Evolutionary conservation across 2,329 filamentous ascomycete species (phyloP).

Genomic region (Davidsoniella neocaledoniae): DNA sequence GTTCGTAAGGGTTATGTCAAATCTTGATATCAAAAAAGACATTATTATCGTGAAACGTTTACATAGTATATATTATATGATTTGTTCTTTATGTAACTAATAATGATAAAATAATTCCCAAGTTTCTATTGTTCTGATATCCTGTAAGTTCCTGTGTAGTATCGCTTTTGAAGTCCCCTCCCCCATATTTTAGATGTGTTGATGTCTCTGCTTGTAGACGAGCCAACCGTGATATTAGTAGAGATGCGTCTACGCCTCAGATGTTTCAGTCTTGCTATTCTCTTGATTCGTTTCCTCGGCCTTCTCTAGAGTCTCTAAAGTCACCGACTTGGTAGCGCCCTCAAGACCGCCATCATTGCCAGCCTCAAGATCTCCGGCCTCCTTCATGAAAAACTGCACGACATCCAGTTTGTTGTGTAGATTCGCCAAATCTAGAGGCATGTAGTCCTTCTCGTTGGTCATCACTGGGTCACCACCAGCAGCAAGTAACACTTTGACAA

Average conservation of each 20-base stretch:
- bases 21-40: too few relatives aligned
- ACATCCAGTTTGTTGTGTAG: constrained; percentile 50
- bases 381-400: constrained; percentile 41
- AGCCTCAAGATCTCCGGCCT: constrained; percentile 30
- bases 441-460: constrained; percentile 71
- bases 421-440: constrained; percentile 58
- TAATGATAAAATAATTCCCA: too few relatives aligned
- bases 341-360: constrained; percentile 20
- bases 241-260: background rate
- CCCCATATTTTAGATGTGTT: too few relatives aligned
- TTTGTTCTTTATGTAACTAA: too few relatives aligned
- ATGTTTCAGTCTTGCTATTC: background rate
- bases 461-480: constrained; percentile 61
- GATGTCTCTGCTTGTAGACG: background rate
- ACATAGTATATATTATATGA: too few relatives aligned
- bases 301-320: constrained; percentile 11
- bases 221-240: too few relatives aligned
- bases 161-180: background rate
- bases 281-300: constrained; percentile 1
- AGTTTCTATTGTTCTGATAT: background rate
- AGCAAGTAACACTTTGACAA: constrained; percentile 56
- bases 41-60: too few relatives aligned
- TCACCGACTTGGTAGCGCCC: constrained; percentile 17
- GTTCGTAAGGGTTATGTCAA: too few relatives aligned
- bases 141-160: constrained; percentile 2